A percentile compares a stretch with the other conserved stretches of the same genome.
These are phyloP conservation scores for Backusella macrospora DNA, from an alignment of 192 early-diverging fungal genomes.

Conservation along the genomic window DNA sequence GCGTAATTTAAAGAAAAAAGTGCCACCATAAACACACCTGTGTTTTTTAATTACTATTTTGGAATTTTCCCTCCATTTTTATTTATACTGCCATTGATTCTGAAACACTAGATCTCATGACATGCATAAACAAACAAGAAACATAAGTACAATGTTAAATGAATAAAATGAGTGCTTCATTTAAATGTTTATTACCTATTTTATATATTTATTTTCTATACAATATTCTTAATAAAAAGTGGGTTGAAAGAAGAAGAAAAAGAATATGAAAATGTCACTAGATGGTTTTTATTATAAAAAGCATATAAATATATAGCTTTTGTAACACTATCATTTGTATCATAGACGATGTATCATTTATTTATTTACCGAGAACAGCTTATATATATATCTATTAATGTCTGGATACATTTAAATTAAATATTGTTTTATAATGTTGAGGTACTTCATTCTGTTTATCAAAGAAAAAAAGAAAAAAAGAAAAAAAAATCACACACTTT, in stretches of 20 bases:
- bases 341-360: no score
- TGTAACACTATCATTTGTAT: no score
- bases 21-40: background rate
- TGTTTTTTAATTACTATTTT: background rate
- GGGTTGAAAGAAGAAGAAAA: no score
- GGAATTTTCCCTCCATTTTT: conserved; percentile 9
- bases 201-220: background rate
- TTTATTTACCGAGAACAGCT: no score
- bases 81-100: background rate
- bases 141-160: background rate
- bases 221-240: background rate
- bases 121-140: background rate
- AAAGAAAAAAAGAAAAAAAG: no score
- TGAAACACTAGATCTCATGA: background rate
- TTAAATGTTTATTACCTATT: background rate
- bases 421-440: no score
- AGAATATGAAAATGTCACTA: no score
- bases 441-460: no score
- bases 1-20: background rate
- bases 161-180: background rate
- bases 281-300: no score
- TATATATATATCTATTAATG: no score
- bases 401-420: no score
- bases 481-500: background rate
- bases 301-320: no score